These are phyloP conservation scores for Hypocreales sp. DNA, from an alignment of 2,329 filamentous ascomycete species.

Conservation along the genomic window DNA sequence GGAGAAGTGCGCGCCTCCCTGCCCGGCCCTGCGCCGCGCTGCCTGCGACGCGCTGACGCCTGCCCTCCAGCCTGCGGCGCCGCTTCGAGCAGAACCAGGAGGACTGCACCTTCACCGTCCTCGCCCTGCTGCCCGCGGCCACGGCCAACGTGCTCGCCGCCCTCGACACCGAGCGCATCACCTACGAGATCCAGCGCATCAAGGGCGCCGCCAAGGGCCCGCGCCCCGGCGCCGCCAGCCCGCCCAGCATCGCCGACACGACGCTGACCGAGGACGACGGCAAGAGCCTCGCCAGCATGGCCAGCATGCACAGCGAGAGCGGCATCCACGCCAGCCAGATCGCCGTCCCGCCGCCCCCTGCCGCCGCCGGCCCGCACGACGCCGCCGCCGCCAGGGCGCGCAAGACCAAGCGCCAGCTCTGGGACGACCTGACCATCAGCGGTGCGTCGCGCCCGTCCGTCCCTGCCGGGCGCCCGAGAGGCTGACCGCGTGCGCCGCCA, in stretches of 20 bases:
- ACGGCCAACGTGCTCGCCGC: constrained; percentile 78
- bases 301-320: constrained; percentile 64
- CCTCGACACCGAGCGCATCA: constrained; percentile 83
- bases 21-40: no score
- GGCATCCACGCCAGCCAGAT: constrained; percentile 74
- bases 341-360: constrained; percentile 35
- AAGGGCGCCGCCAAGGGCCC: constrained; percentile 50
- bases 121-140: constrained; percentile 85
- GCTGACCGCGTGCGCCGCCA: no score
- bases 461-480: no score
- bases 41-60: no score
- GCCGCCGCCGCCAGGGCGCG: constrained; percentile 32
- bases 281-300: constrained; percentile 56
- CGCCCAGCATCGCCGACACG: constrained; percentile 47
- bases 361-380: constrained; percentile 20
- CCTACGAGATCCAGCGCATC: constrained; percentile 86
- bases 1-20: constrained; percentile 63
- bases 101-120: constrained; percentile 93
- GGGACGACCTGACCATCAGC: constrained; percentile 94
- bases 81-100: constrained; percentile 98
- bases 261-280: constrained; percentile 74
- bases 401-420: constrained; percentile 83
- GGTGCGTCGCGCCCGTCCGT: constrained; percentile 43
- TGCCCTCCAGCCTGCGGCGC: constrained; percentile 56
- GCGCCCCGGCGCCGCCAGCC: constrained; percentile 32